Conservation (phyloP, 2,329 filamentous ascomycete genomes). For the Alternaria novae-zelandiae region DNA sequence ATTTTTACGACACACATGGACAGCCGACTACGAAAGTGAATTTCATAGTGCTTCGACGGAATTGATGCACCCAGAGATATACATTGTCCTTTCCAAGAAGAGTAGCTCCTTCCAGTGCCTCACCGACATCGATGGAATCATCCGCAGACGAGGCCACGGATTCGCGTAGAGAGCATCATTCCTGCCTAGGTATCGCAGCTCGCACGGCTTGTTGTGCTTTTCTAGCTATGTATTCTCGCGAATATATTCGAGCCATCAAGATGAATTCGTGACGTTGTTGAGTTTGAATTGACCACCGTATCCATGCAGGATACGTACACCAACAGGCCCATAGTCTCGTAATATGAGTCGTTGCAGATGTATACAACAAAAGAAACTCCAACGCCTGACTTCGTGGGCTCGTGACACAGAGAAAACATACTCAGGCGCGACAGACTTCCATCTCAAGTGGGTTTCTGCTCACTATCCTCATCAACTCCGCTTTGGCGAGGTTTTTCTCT, state of each 20-base stretch:
- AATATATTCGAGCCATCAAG: neutral
- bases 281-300: neutral
- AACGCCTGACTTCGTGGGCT: neutral
- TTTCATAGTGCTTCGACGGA: neutral
- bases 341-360: neutral
- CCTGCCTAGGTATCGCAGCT: neutral
- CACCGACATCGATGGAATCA: neutral
- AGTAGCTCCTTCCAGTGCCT: neutral
- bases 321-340: neutral
- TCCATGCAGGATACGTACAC: neutral
- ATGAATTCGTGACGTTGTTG: neutral
- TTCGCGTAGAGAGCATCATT: neutral
- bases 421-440: neutral
- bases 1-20: no score
- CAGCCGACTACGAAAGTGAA: neutral
- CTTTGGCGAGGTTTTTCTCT: neutral
- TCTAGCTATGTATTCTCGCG: neutral
- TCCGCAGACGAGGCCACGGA: neutral
- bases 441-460: neutral
- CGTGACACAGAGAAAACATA: neutral
- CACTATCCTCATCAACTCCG: neutral
- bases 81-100: neutral
- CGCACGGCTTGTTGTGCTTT: neutral
- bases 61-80: neutral
- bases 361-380: accelerated